A percentile compares a stretch with the other conserved stretches of the same genome.
phyloP scores from a whole-genome alignment of 2,329 filamentous ascomycete species.

The Dothistroma septosporum region DNA sequence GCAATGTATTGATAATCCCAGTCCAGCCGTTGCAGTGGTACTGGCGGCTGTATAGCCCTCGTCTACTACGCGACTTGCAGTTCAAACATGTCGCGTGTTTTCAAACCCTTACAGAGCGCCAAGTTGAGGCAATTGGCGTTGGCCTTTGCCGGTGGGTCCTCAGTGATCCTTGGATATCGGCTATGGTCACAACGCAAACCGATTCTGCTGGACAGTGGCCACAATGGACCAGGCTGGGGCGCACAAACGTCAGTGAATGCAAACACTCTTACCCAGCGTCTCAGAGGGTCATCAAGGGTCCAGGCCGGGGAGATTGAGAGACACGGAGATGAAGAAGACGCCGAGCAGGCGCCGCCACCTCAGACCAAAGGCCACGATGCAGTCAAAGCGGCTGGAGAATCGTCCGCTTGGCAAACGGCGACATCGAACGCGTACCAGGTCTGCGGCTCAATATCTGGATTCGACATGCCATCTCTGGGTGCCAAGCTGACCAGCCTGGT shows the following conservation, averaged over 20 bases:
- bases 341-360: slow-evolving; percentile 23
- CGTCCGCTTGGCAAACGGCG: slow-evolving; percentile 28
- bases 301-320: slow-evolving; percentile 1
- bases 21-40: not conserved
- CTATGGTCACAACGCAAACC: slow-evolving; percentile 15
- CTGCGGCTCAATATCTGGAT: slow-evolving; percentile 27
- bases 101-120: slow-evolving; percentile 4
- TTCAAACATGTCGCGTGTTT: slow-evolving; percentile 19
- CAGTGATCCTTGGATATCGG: slow-evolving; percentile 14
- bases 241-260: not conserved
- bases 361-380: slow-evolving; percentile 25
- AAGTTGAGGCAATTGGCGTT: slow-evolving; percentile 13
- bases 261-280: slow-evolving; percentile 1
- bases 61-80: slow-evolving; percentile 9
- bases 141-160: slow-evolving; percentile 15
- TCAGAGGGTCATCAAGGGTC: slow-evolving; percentile 5
- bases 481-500: slow-evolving; percentile 45
- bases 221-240: not conserved
- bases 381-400: slow-evolving; percentile 7
- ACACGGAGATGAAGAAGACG: not conserved
- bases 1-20: not conserved
- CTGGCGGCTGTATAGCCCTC: not conserved
- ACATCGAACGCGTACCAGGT: slow-evolving; percentile 26
- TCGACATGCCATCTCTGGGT: slow-evolving; percentile 27
- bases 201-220: slow-evolving; percentile 17